A percentile compares a stretch with the other conserved stretches of the same genome.
phyloP scores from a whole-genome alignment of 768 basidiomycete genomes.

The Grammothele lineata region DNA sequence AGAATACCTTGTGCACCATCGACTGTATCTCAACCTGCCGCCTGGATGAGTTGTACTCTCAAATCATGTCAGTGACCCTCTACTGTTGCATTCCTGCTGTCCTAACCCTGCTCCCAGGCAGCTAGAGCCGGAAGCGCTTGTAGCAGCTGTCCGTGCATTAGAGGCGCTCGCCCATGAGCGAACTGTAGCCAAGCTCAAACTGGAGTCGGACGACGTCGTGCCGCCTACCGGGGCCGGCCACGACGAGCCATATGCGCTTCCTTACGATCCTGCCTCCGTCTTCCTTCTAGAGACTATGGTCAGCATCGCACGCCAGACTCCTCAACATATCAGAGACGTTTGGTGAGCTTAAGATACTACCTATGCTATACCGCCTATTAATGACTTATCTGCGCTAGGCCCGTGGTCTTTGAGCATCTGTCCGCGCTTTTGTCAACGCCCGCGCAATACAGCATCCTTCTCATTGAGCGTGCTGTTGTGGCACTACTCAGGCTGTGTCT shows the following conservation, averaged over 20 bases:
- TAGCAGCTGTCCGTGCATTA: constrained; percentile 81
- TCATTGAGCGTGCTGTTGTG: constrained; percentile 93
- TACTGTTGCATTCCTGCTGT: too few relatives aligned
- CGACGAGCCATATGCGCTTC: constrained; percentile 52
- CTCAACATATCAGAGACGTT: constrained; percentile 78
- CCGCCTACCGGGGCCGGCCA: constrained; percentile 26
- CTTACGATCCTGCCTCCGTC: constrained; percentile 94
- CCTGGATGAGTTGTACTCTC: constrained; percentile 89
- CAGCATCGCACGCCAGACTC: constrained; percentile 76
- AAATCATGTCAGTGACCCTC: constrained; percentile 84
- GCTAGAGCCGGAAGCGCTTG: constrained; percentile 72
- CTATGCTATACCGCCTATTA: not conserved
- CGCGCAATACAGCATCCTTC: constrained; percentile 78
- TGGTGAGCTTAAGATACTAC: constrained; percentile 68
- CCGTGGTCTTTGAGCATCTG: constrained; percentile 90
- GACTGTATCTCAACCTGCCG: constrained; percentile 94
- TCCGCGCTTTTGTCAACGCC: constrained; percentile 75
- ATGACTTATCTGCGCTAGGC: constrained; percentile 48
- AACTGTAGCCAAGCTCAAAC: constrained; percentile 74
- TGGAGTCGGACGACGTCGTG: constrained; percentile 56
- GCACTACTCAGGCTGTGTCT: constrained; percentile 81
- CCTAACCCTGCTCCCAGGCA: constrained; percentile 43
- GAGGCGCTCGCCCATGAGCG: constrained; percentile 89
- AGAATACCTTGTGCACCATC: constrained; percentile 91
- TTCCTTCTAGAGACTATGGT: constrained; percentile 95